Evolutionary conservation across 1,284 basidiomycete genomes (phyloP), one percentile per base, ranked within the genome.

Genomic region (Ceratobasidium sp.): DNA sequence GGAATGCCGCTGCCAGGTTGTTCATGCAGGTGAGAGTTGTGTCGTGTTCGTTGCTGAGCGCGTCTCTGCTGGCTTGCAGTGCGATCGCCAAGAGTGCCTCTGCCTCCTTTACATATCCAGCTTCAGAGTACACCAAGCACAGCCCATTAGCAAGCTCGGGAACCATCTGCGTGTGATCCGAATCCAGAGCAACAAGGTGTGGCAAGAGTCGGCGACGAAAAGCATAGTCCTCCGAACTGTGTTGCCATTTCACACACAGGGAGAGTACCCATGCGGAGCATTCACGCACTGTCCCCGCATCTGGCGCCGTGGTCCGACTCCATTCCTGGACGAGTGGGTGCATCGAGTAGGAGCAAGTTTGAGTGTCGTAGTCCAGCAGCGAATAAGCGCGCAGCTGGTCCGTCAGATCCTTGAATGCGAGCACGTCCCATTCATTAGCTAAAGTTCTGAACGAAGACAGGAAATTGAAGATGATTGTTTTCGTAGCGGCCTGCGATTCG

Each of bases 121-220:
- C 67, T 23, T 57, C 67, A 16, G 44, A 47, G n/a, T 57, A 70
- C 11, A 58, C 67, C 18, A 44, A 32, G 16, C 43, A 46, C 23
- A 55, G 16, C 9, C 41, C 26, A 0, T 52, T 26, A 23, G 35
- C 67, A 28, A 70, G 21, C 16, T 57, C 35, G 13, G 57, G 43
- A 13, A 1, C n/a, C 4, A 23, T 21, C 23, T 55, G 44, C 9
- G 43, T 46, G n/a, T 55, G n/a, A 18, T 32, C 46, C 13, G 54
- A 35, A 11, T 38, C 35, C 21, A 73, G 43, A 7, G 52, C 58
- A 18, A 64, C 43, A 4, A 73, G 28, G 44, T 73, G 71, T 23
- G 61, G 47, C 18, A 73, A 16, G 6, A 73, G 57, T 32, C 32
- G 50, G 3, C 43, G 26, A 26, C 62, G 71, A 26, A 64, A 52